Base-by-base conservation (phyloP, 1,139 yeast species). In the Entelexis paramagnoliae region DNA sequence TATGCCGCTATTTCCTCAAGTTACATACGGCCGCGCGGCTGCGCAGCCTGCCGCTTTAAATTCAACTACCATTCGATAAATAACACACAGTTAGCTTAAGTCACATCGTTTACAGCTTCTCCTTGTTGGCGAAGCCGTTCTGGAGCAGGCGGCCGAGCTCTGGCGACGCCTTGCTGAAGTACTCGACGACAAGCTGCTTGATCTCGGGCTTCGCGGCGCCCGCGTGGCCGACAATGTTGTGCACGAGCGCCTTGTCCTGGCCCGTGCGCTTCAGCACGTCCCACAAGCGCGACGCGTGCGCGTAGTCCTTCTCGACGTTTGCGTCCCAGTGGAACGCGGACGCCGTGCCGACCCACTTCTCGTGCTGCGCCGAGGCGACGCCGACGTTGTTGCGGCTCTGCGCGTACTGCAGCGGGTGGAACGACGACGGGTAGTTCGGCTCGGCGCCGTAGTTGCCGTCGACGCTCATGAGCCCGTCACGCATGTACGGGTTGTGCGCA, bases 401-500 rank as follows among this genome's bases (percentile, higher is more conserved):
- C 53, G 63, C 57, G 69, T 79, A 78, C 63, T 74, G 74, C 63
- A 79, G 61, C 55, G 84, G 72, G 49, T 67, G 66, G 50, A 83
- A 60, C 30, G 68, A 58, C 14, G 72, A 64, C 43, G 72, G 73
- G 62, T 71, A 71, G 64, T 87, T 88, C 66, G 96, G 95, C 63
- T 78, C 77, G 53, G 79, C 68, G 50, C 96, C 96, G 68, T 83
- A 77, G 76, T 89, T 89, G 46, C 46, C 46, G 66, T 84, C 80
- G 52, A 87, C 87, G 56, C 70, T 71, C 93, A 86, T 83, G 49
- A 79, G 75, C 66, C 97, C 97, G 66, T 89, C 96, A 69, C 97
- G 81, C 66, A 82, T 78, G 64, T 60, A 67, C 16, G 73, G 71
- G 55, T 66, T 66, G 62, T 62, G 63, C 6, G 64, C 65, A 48